Evolutionary conservation across 2,329 filamentous ascomycete genomes (phyloP).

Genomic region (Pestalotiopsis sp.): DNA sequence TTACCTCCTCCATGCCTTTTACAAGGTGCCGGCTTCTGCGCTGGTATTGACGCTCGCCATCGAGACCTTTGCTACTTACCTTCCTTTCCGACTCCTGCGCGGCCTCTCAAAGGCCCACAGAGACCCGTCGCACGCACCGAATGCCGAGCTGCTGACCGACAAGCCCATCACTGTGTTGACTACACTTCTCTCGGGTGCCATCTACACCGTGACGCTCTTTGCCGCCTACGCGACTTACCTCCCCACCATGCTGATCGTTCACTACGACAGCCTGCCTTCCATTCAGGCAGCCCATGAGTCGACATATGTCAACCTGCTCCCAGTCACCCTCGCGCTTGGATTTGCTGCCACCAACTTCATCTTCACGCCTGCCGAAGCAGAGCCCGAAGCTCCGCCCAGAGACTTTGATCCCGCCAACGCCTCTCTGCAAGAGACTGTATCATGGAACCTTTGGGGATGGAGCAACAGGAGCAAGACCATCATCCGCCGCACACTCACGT

Average conservation of each 20-base stretch:
- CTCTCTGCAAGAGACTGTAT: slow-evolving; percentile 69
- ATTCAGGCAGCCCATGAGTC: slow-evolving; percentile 69
- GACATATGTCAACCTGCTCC: slow-evolving; percentile 62
- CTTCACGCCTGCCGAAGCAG: slow-evolving; percentile 67
- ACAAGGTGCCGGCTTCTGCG: slow-evolving; percentile 66
- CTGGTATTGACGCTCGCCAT: slow-evolving; percentile 65
- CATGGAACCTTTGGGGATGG: slow-evolving; percentile 74
- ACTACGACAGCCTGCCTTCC: slow-evolving; percentile 74
- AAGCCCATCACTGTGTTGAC: slow-evolving; percentile 64
- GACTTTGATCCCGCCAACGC: slow-evolving; percentile 68
- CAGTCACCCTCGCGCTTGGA: slow-evolving; percentile 62
- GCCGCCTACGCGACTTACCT: slow-evolving; percentile 71
- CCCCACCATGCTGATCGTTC: slow-evolving; percentile 69
- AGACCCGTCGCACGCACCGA: slow-evolving; percentile 54
- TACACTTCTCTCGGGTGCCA: slow-evolving; percentile 67
- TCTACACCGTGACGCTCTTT: slow-evolving; percentile 77
- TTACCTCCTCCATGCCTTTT: slow-evolving; percentile 79
- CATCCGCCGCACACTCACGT: slow-evolving; percentile 64
- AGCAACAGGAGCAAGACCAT: slow-evolving; percentile 63
- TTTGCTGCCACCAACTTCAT: slow-evolving; percentile 75
- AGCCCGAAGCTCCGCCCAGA: slow-evolving; percentile 49
- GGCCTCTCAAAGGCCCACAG: slow-evolving; percentile 67
- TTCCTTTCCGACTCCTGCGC: slow-evolving; percentile 78
- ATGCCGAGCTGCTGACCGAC: slow-evolving; percentile 68
- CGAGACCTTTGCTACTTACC: slow-evolving; percentile 67